These are phyloP conservation scores for Cylindrotheca closterium DNA, from an alignment of 108 stramenopile species.

Conservation along the genomic window DNA sequence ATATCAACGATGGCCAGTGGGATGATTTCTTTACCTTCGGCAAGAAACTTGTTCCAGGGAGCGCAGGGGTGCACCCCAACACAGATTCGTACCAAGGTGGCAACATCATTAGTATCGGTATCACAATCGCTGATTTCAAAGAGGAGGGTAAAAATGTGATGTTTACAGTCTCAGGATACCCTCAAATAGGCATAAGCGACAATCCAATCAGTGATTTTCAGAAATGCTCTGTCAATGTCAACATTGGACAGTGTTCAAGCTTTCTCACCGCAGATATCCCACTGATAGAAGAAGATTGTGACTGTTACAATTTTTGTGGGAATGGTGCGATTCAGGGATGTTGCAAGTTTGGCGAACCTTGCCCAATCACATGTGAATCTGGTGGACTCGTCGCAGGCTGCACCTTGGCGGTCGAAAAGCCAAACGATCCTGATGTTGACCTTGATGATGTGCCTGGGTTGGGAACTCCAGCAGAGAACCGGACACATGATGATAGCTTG, in stretches of 20 bases:
- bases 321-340: neutral
- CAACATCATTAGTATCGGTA: neutral
- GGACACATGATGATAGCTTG: too few relatives aligned
- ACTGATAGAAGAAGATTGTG: conserved; percentile 5
- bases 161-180: conserved; percentile 1
- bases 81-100: neutral
- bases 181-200: neutral
- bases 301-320: conserved; percentile 3
- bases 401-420: neutral
- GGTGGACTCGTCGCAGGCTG: conserved; percentile 1
- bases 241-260: neutral
- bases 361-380: neutral
- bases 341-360: conserved; percentile 4
- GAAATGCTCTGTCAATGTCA: neutral
- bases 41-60: conserved; percentile 20
- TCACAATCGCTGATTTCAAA: neutral
- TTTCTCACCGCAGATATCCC: neutral
- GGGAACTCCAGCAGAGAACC: too few relatives aligned
- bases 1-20: conserved; percentile 26
- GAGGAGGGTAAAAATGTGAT: neutral
- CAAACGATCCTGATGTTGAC: neutral
- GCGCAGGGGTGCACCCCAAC: neutral
- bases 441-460: too few relatives aligned
- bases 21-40: conserved; percentile 16
- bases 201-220: neutral